Evolutionary conservation across 1,139 yeast species (phyloP).

Genomic region (Geotrichum armillariae): DNA sequence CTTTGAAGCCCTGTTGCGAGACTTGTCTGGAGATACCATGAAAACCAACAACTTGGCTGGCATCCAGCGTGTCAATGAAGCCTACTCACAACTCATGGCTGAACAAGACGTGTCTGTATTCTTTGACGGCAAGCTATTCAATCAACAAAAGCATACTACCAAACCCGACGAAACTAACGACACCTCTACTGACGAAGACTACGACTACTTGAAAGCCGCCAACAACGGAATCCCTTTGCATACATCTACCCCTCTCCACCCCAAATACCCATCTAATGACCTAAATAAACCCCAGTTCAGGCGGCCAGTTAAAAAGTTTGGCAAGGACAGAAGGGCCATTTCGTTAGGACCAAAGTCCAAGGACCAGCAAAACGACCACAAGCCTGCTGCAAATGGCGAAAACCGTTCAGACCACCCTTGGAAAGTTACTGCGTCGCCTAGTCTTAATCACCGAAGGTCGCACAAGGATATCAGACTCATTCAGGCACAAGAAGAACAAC

Average conservation of each 20-base stretch:
- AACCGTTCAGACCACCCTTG: slow-evolving; percentile 14
- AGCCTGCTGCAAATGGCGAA: background rate
- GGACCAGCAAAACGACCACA: slow-evolving; percentile 9
- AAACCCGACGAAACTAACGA: background rate
- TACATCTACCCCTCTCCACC: slow-evolving; percentile 19
- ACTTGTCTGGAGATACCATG: slow-evolving; percentile 13
- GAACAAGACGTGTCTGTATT: slow-evolving; percentile 16
- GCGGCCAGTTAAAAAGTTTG: slow-evolving; percentile 7
- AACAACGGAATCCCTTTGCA: slow-evolving; percentile 11
- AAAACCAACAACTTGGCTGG: slow-evolving; percentile 6
- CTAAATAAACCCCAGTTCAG: background rate
- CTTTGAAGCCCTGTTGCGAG: slow-evolving; percentile 13
- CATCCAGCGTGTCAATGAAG: slow-evolving; percentile 5
- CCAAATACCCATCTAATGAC: slow-evolving; percentile 4
- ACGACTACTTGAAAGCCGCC: slow-evolving; percentile 2
- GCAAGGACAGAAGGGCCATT: slow-evolving; percentile 2
- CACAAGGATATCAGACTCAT: slow-evolving; percentile 14
- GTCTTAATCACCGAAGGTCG: background rate
- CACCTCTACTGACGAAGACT: background rate
- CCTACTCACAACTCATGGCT: slow-evolving; percentile 12
- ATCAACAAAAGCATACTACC: background rate
- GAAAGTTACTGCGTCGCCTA: slow-evolving; percentile 11
- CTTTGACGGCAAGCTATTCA: slow-evolving; percentile 4
- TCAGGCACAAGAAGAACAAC: slow-evolving; percentile 24
- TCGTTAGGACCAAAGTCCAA: slow-evolving; percentile 1